Evolutionary conservation across 164 flowering plant genomes (phyloP).

Genomic region (Umbellularia californica): DNA sequence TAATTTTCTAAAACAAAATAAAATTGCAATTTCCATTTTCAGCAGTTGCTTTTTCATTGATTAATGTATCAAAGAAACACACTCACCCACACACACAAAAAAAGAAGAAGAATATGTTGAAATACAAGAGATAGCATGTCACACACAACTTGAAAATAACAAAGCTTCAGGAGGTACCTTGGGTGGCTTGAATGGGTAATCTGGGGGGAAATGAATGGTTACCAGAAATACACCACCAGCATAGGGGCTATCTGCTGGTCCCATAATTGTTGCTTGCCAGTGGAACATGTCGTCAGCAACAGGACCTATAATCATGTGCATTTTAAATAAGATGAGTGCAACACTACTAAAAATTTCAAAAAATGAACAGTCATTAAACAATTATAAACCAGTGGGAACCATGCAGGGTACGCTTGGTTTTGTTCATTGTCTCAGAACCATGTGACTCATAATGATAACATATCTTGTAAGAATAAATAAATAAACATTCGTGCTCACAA

Average conservation of each 20-base stretch:
- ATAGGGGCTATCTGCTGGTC: conserved; percentile 60
- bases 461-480: too few relatives aligned
- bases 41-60: neutral
- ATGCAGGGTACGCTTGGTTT: too few relatives aligned
- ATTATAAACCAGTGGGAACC: too few relatives aligned
- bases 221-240: conserved; percentile 61
- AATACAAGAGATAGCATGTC: neutral
- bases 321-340: neutral
- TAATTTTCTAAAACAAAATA: too few relatives aligned
- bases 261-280: conserved; percentile 74
- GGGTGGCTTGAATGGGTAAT: conserved; percentile 70
- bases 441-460: too few relatives aligned
- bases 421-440: too few relatives aligned
- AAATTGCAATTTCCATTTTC: too few relatives aligned
- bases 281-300: conserved; percentile 56
- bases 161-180: conserved; percentile 29
- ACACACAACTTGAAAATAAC: neutral
- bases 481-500: too few relatives aligned
- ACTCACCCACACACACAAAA: too few relatives aligned
- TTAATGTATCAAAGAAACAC: neutral
- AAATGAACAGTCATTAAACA: too few relatives aligned
- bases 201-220: conserved; percentile 62
- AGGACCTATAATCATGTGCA: conserved; percentile 32
- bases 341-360: neutral
- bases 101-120: neutral